Conservation (phyloP, 345 rosid genomes). For the Noccaea bulbosa region DNA sequence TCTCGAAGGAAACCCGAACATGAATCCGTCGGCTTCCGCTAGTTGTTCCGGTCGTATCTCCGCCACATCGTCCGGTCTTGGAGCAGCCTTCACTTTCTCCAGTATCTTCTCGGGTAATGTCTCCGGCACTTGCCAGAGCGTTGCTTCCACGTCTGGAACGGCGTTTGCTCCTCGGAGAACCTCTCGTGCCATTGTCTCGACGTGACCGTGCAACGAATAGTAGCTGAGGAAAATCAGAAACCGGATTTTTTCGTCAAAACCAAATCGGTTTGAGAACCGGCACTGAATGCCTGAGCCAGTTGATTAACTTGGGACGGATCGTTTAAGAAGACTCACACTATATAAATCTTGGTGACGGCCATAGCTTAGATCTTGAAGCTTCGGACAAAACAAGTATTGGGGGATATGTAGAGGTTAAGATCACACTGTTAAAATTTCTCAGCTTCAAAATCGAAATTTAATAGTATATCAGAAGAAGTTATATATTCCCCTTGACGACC, state of each 20-base stretch:
- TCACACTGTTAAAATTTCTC: background rate
- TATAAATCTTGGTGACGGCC: constrained; percentile 62
- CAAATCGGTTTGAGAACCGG: constrained; percentile 17
- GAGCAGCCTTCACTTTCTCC: constrained; percentile 77
- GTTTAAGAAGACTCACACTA: constrained; percentile 54
- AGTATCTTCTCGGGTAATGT: constrained; percentile 63
- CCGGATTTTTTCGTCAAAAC: constrained; percentile 6
- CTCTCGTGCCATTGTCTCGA: constrained; percentile 89
- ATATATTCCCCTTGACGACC: background rate
- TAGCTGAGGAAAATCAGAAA: constrained; percentile 47
- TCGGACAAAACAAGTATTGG: background rate
- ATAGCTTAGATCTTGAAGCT: constrained; percentile 44
- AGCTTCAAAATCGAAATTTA: background rate
- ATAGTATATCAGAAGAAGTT: background rate
- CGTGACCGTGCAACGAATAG: constrained; percentile 83
- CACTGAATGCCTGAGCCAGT: background rate
- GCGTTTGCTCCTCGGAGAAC: constrained; percentile 77
- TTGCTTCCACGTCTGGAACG: constrained; percentile 80
- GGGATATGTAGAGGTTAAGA: background rate
- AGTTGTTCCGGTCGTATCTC: constrained; percentile 79
- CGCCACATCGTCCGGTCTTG: constrained; percentile 74
- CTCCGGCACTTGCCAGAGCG: constrained; percentile 96
- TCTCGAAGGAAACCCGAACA: constrained; percentile 94
- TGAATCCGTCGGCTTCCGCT: constrained; percentile 83
- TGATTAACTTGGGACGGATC: background rate